phyloP scores from a whole-genome alignment of 345 rosid species.

The Limnanthes douglasii region DNA sequence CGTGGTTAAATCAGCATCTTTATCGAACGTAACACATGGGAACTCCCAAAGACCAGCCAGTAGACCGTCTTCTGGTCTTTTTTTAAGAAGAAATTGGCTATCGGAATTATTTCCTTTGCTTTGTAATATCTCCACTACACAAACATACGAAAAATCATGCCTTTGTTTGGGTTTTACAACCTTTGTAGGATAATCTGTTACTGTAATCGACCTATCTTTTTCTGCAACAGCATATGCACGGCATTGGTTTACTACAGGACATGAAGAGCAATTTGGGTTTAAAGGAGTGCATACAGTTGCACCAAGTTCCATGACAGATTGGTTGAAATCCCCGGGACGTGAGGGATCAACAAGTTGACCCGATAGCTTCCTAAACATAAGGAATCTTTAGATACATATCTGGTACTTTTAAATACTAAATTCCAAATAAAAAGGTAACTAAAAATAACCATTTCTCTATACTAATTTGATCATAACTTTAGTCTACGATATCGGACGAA shows the following conservation, averaged over 20 bases:
- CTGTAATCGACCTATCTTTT: conserved; percentile 25
- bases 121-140: conserved; percentile 66
- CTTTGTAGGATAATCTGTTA: conserved; percentile 73
- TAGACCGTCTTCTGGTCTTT: conserved; percentile 73
- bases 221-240: conserved; percentile 40
- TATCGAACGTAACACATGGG: conserved; percentile 42
- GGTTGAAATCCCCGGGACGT: conserved; percentile 92
- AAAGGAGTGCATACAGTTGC: conserved; percentile 68
- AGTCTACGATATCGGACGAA: no score
- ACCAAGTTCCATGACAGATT: conserved; percentile 94
- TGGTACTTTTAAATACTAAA: no score
- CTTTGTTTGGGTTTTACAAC: conserved; percentile 53
- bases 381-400: conserved; percentile 5
- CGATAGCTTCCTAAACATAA: conserved; percentile 55
- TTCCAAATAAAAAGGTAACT: no score
- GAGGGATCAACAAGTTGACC: conserved; percentile 73
- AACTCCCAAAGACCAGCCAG: conserved; percentile 99
- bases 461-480: conserved; percentile 5
- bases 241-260: conserved; percentile 72
- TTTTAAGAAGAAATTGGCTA: conserved; percentile 55
- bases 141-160: conserved; percentile 51
- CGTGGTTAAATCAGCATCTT: conserved; percentile 28
- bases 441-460: not conserved
- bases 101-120: conserved; percentile 20
- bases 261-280: conserved; percentile 59